Base-by-base conservation (phyloP, 495 filamentous ascomycete genomes). In the Lepidopterella palustris region DNA sequence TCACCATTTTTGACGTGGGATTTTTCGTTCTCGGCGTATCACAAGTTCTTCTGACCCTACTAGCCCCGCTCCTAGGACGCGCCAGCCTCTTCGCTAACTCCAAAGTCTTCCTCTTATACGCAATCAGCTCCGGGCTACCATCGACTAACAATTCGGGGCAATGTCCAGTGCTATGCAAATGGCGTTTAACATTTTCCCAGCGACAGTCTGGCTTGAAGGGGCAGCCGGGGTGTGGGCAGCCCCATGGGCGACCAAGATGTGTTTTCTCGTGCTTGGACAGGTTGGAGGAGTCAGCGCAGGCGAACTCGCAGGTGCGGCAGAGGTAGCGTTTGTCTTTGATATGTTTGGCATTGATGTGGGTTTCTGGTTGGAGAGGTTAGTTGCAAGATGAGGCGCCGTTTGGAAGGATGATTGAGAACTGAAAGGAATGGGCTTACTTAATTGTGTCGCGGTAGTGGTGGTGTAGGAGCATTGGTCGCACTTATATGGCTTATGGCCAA, bases 181-280 rank as follows among this genome's bases (percentile, higher is more conserved):
- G 66, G 13, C 66, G 62, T 28, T 68, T 68, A 13, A 68, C 49
- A 48, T 68, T 65, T 27, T 68, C 66, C 62, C 62, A 68, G 9
- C 66, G 60, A 29, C 60, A 63, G 53, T 65, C 63, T 23, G 59
- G 59, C 48, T 68, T 68, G 59, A 63, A 65, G 0, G 63, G 60
- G 40, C 66, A 65, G 23, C 55, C 51, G n/a, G 42, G 58, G 27
- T 68, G 61, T 11, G 61, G 61, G 49, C 65, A 68, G 49, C 58
- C 51, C 28, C 64, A 68, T 3, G 62, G 62, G 1, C 65, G 53
- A 5, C 57, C 55, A n/a, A 52, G 58, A 50, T 62, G 18, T 48
- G 26, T 68, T 20, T 63, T 49, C 57, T 65, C 60, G 26, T 68
- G 66, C 56, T 68, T 68, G 24, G 58, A 60, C 23, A 68, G 54